Conservation (phyloP, 73 alveolate species). For the Paraurostyla sp. region DNA sequence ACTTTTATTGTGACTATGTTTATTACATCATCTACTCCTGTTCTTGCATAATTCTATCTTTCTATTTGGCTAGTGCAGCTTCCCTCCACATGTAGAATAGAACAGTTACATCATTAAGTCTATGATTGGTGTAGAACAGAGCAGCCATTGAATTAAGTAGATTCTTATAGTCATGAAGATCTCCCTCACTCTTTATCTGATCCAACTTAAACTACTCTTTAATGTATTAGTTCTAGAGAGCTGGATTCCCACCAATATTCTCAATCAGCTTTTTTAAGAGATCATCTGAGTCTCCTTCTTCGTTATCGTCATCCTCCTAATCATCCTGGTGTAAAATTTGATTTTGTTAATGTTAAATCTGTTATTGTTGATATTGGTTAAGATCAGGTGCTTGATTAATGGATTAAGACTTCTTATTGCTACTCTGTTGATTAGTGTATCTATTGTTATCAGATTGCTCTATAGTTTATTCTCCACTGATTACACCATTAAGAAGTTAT, state of each 20-base stretch:
- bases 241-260: constrained; percentile 44
- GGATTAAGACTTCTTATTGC: no score
- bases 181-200: constrained; percentile 20
- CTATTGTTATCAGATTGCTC: constrained; percentile 14
- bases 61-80: constrained; percentile 12
- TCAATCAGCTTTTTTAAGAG: constrained; percentile 40
- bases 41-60: constrained; percentile 2
- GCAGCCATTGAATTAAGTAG: constrained; percentile 72
- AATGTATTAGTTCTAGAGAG: constrained; percentile 43
- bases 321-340: background rate
- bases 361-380: no score
- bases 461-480: constrained; percentile 34
- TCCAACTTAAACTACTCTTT: constrained; percentile 52
- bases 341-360: constrained; percentile 8
- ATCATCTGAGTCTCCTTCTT: constrained; percentile 25
- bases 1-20: background rate
- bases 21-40: background rate
- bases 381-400: no score
- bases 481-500: background rate
- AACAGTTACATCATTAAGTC: constrained; percentile 43
- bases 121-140: constrained; percentile 60
- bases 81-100: constrained; percentile 58
- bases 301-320: background rate
- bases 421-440: no score
- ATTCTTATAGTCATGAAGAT: constrained; percentile 60